Percentiles rank a stretch among this genome's conserved stretches.
These are phyloP conservation scores for Tagetes erecta DNA, from an alignment of 129 eudicot genomes.

Conservation along the genomic window DNA sequence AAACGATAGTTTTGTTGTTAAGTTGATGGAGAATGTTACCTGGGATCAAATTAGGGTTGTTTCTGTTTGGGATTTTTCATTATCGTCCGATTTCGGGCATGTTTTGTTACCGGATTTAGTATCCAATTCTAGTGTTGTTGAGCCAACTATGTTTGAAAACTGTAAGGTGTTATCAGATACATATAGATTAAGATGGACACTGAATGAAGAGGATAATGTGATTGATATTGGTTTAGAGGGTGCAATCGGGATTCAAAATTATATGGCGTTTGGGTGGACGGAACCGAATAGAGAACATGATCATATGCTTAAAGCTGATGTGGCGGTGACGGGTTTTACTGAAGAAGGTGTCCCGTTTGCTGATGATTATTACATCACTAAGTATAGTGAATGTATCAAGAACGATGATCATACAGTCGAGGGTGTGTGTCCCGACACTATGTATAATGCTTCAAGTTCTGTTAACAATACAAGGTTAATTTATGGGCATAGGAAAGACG, in stretches of 20 bases:
- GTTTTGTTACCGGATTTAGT: slow-evolving; percentile 36
- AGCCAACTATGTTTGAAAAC: slow-evolving; percentile 79
- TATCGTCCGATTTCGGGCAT: slow-evolving; percentile 83
- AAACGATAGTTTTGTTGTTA: slow-evolving; percentile 69
- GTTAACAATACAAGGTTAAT: slow-evolving; percentile 61
- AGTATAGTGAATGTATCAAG: slow-evolving; percentile 74
- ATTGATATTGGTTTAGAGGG: slow-evolving; percentile 93
- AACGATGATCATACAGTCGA: slow-evolving; percentile 42
- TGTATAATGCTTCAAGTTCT: slow-evolving; percentile 45
- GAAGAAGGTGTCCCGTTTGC: slow-evolving; percentile 84
- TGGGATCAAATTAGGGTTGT: slow-evolving; percentile 81
- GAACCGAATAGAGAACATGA: slow-evolving; percentile 54
- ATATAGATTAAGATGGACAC: slow-evolving; percentile 80
- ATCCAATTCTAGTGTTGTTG: slow-evolving; percentile 22
- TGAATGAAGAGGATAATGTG: slow-evolving; percentile 50
- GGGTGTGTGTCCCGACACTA: slow-evolving; percentile 87
- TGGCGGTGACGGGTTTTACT: slow-evolving; percentile 72
- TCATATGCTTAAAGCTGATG: slow-evolving; percentile 80
- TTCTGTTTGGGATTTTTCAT: slow-evolving; percentile 75
- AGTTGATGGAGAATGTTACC: slow-evolving; percentile 57
- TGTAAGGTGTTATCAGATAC: slow-evolving; percentile 64
- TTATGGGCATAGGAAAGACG: slow-evolving; percentile 90
- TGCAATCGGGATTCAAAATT: slow-evolving; percentile 71
- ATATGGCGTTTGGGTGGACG: slow-evolving; percentile 98
- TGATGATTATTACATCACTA: slow-evolving; percentile 76